Evolutionary conservation across 345 rosid species (phyloP).

Genomic region (Eucalyptus regnans): DNA sequence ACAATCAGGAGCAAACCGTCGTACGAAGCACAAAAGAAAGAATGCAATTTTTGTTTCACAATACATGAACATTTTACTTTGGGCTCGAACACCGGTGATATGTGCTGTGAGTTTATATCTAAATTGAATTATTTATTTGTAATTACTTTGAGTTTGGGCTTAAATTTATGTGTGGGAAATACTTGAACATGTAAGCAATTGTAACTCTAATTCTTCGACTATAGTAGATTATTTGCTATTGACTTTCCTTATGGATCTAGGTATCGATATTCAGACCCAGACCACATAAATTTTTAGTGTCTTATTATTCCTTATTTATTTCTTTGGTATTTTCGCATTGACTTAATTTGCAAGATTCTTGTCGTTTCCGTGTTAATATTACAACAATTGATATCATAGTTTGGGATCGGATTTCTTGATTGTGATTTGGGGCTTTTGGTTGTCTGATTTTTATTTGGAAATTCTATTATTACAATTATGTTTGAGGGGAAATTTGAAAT

Average conservation of each 20-base stretch:
- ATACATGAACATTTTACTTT: too few relatives aligned
- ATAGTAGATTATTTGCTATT: too few relatives aligned
- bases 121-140: neutral
- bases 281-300: neutral
- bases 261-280: accelerated
- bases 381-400: accelerated
- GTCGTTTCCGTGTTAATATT: too few relatives aligned
- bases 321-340: neutral
- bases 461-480: accelerated
- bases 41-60: too few relatives aligned
- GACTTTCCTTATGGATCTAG: accelerated
- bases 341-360: too few relatives aligned
- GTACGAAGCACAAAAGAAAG: too few relatives aligned
- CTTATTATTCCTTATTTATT: neutral
- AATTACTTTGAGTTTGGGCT: too few relatives aligned
- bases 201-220: accelerated
- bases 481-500: too few relatives aligned
- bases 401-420: too few relatives aligned
- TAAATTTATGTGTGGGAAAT: accelerated
- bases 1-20: too few relatives aligned
- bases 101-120: accelerated
- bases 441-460: too few relatives aligned
- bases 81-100: accelerated
- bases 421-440: too few relatives aligned
- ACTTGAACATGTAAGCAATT: accelerated